Evolutionary conservation across 306 rosid genomes (phyloP), one percentile per base, ranked within the genome.

Genomic region (Vigna radiata): DNA sequence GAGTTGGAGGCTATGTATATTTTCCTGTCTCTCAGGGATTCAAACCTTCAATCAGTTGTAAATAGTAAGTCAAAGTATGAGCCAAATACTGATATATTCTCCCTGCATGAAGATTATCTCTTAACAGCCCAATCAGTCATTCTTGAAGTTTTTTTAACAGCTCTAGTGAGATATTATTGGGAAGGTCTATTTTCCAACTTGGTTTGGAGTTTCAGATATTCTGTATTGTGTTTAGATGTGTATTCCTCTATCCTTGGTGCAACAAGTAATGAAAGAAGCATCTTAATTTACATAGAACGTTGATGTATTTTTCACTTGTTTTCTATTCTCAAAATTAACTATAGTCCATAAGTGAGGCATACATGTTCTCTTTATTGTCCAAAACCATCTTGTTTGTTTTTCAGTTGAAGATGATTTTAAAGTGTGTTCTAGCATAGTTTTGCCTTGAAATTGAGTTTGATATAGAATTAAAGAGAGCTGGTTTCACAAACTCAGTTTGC

Each of bases 261-360:
- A 33, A 62, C 46, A 7, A 33, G 68, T 62, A 41, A 36, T 62
- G 23, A 33, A 29, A 15, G 68, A 7, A 15, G 46, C 69, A 15
- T 29, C 47, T 33, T 31, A 15, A 31, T 63, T 25, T 37, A 16
- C 41, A n/a, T 37, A 37, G 25, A 37, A 13, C 27, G 33, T 56
- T n/a, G 7, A 50, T 50, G 19, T 48, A 31, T 33, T 31, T 33
- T 64, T 64, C 49, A 37, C 29, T 64, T 37, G 49, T 66, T 66
- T 65, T 23, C 39, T 68, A 18, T 43, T 58, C 29, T 61, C 41
- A 53, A 75, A 31, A 75, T 50, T 41, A 75, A 36, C 37, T 7
- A 63, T 17, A 4, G 31, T 54, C 47, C 16, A 58, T 43, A 77
- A 54, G 48, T 67, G 47, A 36, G 36, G 23, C 75, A 67, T 67